These are phyloP conservation scores for Heritiera fomes DNA, from an alignment of 345 rosid species.

Conservation along the genomic window DNA sequence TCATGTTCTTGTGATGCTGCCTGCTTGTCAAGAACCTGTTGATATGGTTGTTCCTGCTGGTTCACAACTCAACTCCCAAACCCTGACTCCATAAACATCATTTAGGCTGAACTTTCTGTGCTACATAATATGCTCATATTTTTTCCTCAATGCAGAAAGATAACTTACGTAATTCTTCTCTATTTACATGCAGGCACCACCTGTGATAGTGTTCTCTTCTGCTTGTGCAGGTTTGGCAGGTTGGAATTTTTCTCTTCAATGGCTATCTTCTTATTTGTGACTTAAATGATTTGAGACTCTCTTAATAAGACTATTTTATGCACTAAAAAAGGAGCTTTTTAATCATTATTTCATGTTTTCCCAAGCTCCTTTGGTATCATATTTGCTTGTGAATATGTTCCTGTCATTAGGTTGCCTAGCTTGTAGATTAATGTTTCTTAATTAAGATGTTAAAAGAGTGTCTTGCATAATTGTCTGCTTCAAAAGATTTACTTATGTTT, in stretches of 20 bases:
- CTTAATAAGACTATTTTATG: background rate
- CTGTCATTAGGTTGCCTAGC: background rate
- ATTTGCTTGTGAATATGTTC: background rate
- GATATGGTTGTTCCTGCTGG: background rate
- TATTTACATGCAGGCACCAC: constrained; percentile 74
- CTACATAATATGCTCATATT: background rate
- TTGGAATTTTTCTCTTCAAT: constrained; percentile 26
- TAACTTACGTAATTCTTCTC: background rate
- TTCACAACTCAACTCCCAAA: background rate
- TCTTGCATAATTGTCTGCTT: background rate
- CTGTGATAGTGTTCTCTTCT: constrained; percentile 88
- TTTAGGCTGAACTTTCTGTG: background rate
- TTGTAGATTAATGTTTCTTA: background rate
- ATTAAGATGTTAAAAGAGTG: background rate
- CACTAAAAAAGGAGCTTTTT: background rate
- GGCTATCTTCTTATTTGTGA: constrained; percentile 10
- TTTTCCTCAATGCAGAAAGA: background rate
- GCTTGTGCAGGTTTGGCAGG: constrained; percentile 93
- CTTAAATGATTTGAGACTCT: background rate
- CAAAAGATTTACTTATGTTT: background rate
- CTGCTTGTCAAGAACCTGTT: background rate
- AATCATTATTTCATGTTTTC: background rate
- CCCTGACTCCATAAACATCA: background rate
- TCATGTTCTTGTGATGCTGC: background rate
- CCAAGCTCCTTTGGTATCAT: background rate